phyloP scores from a whole-genome alignment of 2,329 filamentous ascomycete genomes.

The Fusarium sp. region DNA sequence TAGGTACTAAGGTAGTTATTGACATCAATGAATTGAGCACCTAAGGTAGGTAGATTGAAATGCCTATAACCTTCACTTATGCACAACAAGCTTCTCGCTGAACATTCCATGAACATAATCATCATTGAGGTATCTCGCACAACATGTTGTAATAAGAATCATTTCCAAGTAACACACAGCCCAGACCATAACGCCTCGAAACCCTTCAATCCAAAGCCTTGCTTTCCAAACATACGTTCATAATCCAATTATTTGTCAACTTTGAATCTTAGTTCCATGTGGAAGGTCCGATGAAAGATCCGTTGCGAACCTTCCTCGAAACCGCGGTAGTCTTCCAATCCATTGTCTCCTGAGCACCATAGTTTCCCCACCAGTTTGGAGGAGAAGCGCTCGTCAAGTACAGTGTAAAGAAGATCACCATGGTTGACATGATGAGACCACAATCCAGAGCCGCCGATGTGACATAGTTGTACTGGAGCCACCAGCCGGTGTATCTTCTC shows the following conservation, averaged over 20 bases:
- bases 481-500: slow-evolving; percentile 75
- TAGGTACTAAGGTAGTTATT: background rate
- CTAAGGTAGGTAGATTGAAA: background rate
- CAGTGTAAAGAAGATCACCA: slow-evolving; percentile 77
- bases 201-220: slow-evolving; percentile 14
- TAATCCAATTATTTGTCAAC: background rate
- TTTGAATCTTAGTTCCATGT: slow-evolving; percentile 54
- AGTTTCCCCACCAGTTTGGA: slow-evolving; percentile 73
- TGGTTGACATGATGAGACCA: slow-evolving; percentile 72
- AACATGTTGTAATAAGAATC: slow-evolving; percentile 21
- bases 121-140: slow-evolving; percentile 45
- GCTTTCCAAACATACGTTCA: slow-evolving; percentile 20
- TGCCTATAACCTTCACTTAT: background rate
- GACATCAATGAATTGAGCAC: background rate
- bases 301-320: slow-evolving; percentile 53
- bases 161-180: slow-evolving; percentile 24
- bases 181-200: slow-evolving; percentile 36
- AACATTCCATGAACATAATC: slow-evolving; percentile 37
- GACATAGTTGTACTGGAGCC: slow-evolving; percentile 82
- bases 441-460: slow-evolving; percentile 77
- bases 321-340: slow-evolving; percentile 59
- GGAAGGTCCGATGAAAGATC: slow-evolving; percentile 63
- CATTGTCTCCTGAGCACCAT: slow-evolving; percentile 57
- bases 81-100: background rate
- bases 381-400: slow-evolving; percentile 66